These are phyloP conservation scores for Penicillium samsonianum DNA, from an alignment of 495 filamentous ascomycete species.

Conservation along the genomic window DNA sequence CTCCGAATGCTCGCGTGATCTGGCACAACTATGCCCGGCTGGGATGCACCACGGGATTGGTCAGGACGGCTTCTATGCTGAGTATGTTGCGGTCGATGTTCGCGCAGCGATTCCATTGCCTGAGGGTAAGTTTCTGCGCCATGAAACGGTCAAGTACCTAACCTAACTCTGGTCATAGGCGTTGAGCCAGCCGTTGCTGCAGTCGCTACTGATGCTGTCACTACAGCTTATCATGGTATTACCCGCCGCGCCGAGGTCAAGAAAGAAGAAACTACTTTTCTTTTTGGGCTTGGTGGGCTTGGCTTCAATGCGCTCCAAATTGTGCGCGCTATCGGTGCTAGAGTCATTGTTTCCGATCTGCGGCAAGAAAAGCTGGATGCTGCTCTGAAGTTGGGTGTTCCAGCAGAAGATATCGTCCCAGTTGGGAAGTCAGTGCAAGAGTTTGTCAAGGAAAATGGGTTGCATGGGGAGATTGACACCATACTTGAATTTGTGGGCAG, in stretches of 20 bases:
- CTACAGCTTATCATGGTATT: constrained; percentile 28
- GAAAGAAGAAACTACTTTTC: constrained; percentile 23
- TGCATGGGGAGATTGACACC: constrained; percentile 23
- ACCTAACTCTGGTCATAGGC: constrained; percentile 4
- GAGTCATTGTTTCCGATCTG: constrained; percentile 24
- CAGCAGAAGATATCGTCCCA: constrained; percentile 22
- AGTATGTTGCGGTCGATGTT: constrained; percentile 25
- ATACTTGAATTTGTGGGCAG: constrained; percentile 27
- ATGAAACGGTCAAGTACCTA: background rate
- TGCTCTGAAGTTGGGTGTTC: constrained; percentile 17
- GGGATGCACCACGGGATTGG: constrained; percentile 27
- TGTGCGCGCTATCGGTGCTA: constrained; percentile 20
- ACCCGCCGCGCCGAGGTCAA: constrained; percentile 25
- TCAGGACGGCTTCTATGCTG: constrained; percentile 28
- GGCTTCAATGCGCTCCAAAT: constrained; percentile 29
- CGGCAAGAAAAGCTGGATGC: constrained; percentile 23
- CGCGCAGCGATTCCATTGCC: constrained; percentile 24
- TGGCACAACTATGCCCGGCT: constrained; percentile 22
- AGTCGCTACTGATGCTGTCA: constrained; percentile 28
- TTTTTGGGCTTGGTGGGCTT: constrained; percentile 26
- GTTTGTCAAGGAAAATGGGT: constrained; percentile 14
- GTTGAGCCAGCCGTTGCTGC: constrained; percentile 22
- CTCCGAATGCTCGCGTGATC: constrained; percentile 24
- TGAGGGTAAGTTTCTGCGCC: constrained; percentile 11
- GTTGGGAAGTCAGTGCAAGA: constrained; percentile 17